These are phyloP conservation scores for Phytopythium chamaehyphon DNA, from an alignment of 352 stramenopile species.

Conservation along the genomic window DNA sequence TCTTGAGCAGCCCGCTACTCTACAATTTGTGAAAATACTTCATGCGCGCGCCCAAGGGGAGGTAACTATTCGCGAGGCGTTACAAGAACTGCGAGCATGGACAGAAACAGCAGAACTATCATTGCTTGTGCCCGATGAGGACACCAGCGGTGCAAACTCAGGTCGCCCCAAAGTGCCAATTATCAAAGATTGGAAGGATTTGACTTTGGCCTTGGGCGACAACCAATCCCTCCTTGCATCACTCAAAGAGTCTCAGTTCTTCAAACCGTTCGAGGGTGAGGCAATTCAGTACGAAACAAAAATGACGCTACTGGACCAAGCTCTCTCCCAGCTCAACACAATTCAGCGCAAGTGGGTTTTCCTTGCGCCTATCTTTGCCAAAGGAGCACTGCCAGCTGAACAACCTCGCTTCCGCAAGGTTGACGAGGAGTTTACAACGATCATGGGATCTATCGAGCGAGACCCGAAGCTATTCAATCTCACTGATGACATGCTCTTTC, in stretches of 20 bases:
- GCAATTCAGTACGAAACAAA: constrained; percentile 89
- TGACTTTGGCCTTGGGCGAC: constrained; percentile 92
- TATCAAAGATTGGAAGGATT: constrained; percentile 96
- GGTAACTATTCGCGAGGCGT: constrained; percentile 93
- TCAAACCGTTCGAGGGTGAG: constrained; percentile 92
- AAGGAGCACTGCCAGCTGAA: constrained; percentile 91
- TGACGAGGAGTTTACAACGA: constrained; percentile 92
- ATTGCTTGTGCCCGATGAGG: constrained; percentile 86
- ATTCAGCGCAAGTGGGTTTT: constrained; percentile 97
- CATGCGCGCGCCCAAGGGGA: constrained; percentile 88
- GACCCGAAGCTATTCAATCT: constrained; percentile 93
- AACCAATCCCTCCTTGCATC: constrained; percentile 94
- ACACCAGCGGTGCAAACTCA: constrained; percentile 17
- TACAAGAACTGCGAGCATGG: constrained; percentile 93
- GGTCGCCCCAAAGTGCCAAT: constrained; percentile 64
- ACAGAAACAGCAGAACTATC: constrained; percentile 89
- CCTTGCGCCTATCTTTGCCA: constrained; percentile 95
- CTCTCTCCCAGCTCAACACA: constrained; percentile 79
- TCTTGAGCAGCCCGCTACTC: constrained; percentile 73
- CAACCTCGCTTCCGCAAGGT: constrained; percentile 88
- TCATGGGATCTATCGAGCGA: constrained; percentile 86
- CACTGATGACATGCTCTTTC: constrained; percentile 89
- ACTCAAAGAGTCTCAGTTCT: constrained; percentile 95
- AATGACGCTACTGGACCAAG: constrained; percentile 83
- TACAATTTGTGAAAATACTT: constrained; percentile 94